These are phyloP conservation scores for Picea mariana DNA, from an alignment of 83 land plant genomes.

Conservation along the genomic window DNA sequence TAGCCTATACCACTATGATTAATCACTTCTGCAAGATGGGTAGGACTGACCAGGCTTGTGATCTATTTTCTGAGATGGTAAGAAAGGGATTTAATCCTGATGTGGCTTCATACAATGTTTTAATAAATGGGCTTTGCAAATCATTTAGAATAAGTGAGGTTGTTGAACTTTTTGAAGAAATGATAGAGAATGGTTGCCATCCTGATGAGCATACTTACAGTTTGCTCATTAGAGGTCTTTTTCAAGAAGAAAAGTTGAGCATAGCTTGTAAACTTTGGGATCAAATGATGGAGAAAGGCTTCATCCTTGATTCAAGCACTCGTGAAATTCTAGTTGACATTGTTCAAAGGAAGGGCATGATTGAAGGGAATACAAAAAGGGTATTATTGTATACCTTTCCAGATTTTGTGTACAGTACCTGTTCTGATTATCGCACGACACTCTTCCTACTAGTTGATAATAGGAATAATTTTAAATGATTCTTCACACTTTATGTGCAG, in stretches of 20 bases:
- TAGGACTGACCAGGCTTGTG: conserved; percentile 33
- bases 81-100: conserved; percentile 48
- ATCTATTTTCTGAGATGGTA: conserved; percentile 45
- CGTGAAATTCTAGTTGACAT: conserved; percentile 43
- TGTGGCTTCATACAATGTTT: conserved; percentile 45
- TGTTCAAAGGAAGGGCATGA: conserved; percentile 20
- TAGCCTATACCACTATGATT: conserved; percentile 45
- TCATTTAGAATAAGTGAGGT: conserved; percentile 43
- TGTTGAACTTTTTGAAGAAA: conserved; percentile 45
- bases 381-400: background rate
- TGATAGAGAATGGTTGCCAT: conserved; percentile 33
- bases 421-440: background rate
- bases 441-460: too few relatives aligned
- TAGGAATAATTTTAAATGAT: too few relatives aligned
- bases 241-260: conserved; percentile 33
- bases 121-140: conserved; percentile 51
- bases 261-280: conserved; percentile 60
- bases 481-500: too few relatives aligned
- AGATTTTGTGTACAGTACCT: background rate
- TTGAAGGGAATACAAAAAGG: conserved; percentile 29
- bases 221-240: conserved; percentile 47
- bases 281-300: conserved; percentile 73
- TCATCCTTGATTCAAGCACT: conserved; percentile 46
- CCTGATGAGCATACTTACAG: conserved; percentile 61
- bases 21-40: conserved; percentile 50